Conservation (phyloP, 1,284 basidiomycete species). For the Microstroma glucosiphilum region DNA sequence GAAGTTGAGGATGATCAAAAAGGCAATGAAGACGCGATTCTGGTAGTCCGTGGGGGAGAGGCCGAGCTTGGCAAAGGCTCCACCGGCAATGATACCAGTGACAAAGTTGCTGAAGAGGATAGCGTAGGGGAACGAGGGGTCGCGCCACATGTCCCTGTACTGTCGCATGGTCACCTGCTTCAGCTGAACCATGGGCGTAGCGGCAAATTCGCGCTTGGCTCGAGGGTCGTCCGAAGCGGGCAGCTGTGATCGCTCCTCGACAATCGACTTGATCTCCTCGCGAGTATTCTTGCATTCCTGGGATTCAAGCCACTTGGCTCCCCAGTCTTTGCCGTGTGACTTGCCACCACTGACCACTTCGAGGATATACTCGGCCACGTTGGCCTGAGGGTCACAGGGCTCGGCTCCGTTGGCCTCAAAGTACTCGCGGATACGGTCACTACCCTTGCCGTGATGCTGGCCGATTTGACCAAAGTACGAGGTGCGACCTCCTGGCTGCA, state of each 20-base stretch:
- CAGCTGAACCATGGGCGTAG: slow-evolving; percentile 58
- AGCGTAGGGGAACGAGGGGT: slow-evolving; percentile 69
- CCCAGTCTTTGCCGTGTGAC: slow-evolving; percentile 21
- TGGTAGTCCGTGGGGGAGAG: slow-evolving; percentile 19
- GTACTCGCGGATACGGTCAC: slow-evolving; percentile 27
- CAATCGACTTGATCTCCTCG: slow-evolving; percentile 53
- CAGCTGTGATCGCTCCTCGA: slow-evolving; percentile 38
- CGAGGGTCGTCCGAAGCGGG: slow-evolving; percentile 24
- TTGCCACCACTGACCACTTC: slow-evolving; percentile 42
- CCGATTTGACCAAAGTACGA: slow-evolving; percentile 36
- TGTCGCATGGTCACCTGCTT: slow-evolving; percentile 58
- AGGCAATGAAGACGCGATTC: slow-evolving; percentile 24
- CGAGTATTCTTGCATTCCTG: slow-evolving; percentile 53
- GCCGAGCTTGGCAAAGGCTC: slow-evolving; percentile 27
- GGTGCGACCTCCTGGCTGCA: slow-evolving; percentile 32
- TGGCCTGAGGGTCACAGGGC: slow-evolving; percentile 28
- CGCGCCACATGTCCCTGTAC: slow-evolving; percentile 59
- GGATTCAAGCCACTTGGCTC: slow-evolving; percentile 42
- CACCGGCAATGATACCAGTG: slow-evolving; percentile 43
- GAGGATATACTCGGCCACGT: slow-evolving; percentile 49
- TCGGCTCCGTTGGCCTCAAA: slow-evolving; percentile 36
- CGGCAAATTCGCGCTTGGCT: slow-evolving; percentile 57
- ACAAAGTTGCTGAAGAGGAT: slow-evolving; percentile 59
- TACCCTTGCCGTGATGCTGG: slow-evolving; percentile 19
- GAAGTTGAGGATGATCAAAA: slow-evolving; percentile 33